phyloP scores from a whole-genome alignment of 345 rosid species.

The Acer yangbiense region DNA sequence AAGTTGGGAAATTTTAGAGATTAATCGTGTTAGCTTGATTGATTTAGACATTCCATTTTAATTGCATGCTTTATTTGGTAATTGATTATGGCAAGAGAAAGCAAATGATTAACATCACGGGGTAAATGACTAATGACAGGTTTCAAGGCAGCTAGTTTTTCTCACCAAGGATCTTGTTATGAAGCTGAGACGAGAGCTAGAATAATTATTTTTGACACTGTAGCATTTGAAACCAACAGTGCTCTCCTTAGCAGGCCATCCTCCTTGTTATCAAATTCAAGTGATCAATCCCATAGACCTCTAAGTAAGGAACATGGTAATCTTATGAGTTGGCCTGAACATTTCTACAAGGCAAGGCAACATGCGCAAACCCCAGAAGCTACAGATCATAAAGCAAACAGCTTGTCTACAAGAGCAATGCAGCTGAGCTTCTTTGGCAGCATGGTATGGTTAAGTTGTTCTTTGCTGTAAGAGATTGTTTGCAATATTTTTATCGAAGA shows the following conservation, averaged over 20 bases:
- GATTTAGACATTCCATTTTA: neutral
- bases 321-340: slow-evolving; percentile 84
- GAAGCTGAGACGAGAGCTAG: slow-evolving; percentile 84
- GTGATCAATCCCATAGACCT: slow-evolving; percentile 54
- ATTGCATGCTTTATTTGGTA: neutral
- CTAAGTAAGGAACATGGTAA: slow-evolving; percentile 52
- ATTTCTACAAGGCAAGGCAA: slow-evolving; percentile 35
- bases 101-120: neutral
- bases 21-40: neutral
- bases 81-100: neutral
- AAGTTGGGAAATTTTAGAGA: neutral
- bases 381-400: slow-evolving; percentile 31
- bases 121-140: slow-evolving; percentile 36
- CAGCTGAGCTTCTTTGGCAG: slow-evolving; percentile 78
- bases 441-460: slow-evolving; percentile 51
- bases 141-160: slow-evolving; percentile 44
- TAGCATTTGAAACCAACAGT: slow-evolving; percentile 51
- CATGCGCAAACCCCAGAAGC: slow-evolving; percentile 26
- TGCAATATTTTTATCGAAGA: neutral
- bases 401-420: slow-evolving; percentile 79
- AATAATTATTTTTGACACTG: slow-evolving; percentile 60
- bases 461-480: neutral
- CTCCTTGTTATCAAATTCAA: slow-evolving; percentile 39
- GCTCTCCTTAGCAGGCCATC: slow-evolving; percentile 50
- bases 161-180: slow-evolving; percentile 55